A percentile compares a stretch with the other conserved stretches of the same genome.
phyloP scores from a whole-genome alignment of 805 yeast species.

The Pichia insulana region DNA sequence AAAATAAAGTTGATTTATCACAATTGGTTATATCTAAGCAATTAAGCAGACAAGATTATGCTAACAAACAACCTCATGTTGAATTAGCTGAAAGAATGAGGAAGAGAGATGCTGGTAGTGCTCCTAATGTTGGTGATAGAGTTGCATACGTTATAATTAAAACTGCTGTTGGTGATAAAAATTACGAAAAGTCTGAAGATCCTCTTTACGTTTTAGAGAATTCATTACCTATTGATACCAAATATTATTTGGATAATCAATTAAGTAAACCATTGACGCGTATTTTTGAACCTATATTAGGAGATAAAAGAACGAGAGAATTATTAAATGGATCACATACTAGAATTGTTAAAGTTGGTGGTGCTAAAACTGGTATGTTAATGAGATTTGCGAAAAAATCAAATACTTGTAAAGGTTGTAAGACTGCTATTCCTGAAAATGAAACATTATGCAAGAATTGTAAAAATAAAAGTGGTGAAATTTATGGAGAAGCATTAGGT shows the following conservation, averaged over 20 bases:
- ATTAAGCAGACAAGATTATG: slow-evolving; percentile 78
- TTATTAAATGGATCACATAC: slow-evolving; percentile 81
- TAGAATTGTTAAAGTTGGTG: slow-evolving; percentile 59
- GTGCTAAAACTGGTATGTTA: slow-evolving; percentile 66
- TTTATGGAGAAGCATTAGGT: slow-evolving; percentile 75
- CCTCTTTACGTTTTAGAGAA: slow-evolving; percentile 90
- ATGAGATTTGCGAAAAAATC: slow-evolving; percentile 89
- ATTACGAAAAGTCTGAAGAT: slow-evolving; percentile 94
- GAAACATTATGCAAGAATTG: slow-evolving; percentile 66
- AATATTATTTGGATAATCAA: slow-evolving; percentile 87
- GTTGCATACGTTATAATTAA: slow-evolving; percentile 92
- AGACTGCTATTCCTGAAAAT: slow-evolving; percentile 58
- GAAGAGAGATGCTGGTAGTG: slow-evolving; percentile 94
- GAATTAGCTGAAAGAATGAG: slow-evolving; percentile 94
- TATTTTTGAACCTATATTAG: slow-evolving; percentile 91
- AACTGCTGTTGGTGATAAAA: slow-evolving; percentile 66
- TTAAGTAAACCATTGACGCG: slow-evolving; percentile 86
- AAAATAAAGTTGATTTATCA: slow-evolving; percentile 86
- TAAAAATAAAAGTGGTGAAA: slow-evolving; percentile 56
- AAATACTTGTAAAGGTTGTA: slow-evolving; percentile 83
- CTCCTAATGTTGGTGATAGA: slow-evolving; percentile 95
- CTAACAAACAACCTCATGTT: slow-evolving; percentile 95
- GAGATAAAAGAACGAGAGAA: slow-evolving; percentile 73
- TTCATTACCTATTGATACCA: slow-evolving; percentile 88
- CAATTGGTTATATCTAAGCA: slow-evolving; percentile 92